Evolutionary conservation across 331 rosid genomes (phyloP), one percentile per base, ranked within the genome.

Genomic region (Ulmus americana): DNA sequence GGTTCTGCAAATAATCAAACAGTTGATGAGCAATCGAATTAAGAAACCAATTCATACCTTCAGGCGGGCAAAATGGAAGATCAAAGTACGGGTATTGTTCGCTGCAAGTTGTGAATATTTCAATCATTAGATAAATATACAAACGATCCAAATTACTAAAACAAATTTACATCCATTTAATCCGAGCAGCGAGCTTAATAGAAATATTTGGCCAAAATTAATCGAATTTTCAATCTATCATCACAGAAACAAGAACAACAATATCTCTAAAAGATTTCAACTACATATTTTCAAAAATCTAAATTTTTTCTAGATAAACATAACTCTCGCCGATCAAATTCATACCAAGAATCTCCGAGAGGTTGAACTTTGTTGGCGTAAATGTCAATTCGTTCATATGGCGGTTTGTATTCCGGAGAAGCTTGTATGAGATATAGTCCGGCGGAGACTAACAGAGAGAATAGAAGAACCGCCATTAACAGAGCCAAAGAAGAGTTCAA

Each of bases 61-160:
- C 65, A 6, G 53, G 51, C 1, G 53, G 65, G 41, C 65, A 61
- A 43, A 61, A 61, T 40, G 65, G 65, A 5, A 61, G 45, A 5
- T 44, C 51, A 45, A 61, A 61, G 41, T 61, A 61, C 6, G 65
- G n/a, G 50, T 44, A 44, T 14, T 44, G 52, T 10, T 61, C 65
- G 20, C 53, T 61, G 65, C 65, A 42, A 61, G 13, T 14, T 50
- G 39, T 8, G 20, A 60, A 43, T 44, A 42, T 42, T n/a, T 41
- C 1, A 44, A 44, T 61, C 35, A 43, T 61, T 10, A 61, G 10
- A 56, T 7, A 6, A 8, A 56, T 4, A 28, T 22, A 3, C 10
- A 54, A 38, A 16, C 13, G n/a, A 10, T 55, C 42, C 60, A 55
- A 55, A 49, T 7, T 49, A 6, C 18, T 49, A 20, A 49, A 49